A percentile compares a stretch with the other conserved stretches of the same genome.
Evolutionary conservation across 2,329 filamentous ascomycete species (phyloP).

Genomic region (Xylariaceae sp.): DNA sequence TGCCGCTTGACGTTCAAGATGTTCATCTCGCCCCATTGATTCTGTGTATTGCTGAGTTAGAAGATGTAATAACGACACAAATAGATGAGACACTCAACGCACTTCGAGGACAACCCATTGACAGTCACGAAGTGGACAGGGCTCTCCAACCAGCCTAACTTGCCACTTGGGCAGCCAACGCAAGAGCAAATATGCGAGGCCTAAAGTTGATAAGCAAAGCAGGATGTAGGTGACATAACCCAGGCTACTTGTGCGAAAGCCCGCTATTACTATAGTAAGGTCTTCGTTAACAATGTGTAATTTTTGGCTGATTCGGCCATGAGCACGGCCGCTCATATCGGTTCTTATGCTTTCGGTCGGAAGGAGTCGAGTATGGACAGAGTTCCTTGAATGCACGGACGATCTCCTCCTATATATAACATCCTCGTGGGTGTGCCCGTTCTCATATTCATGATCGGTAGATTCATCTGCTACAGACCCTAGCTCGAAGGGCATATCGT

Average conservation of each 20-base stretch:
- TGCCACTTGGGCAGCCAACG: slow-evolving; percentile 89
- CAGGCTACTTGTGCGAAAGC: slow-evolving; percentile 72
- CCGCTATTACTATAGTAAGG: slow-evolving; percentile 86
- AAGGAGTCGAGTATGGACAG: slow-evolving; percentile 61
- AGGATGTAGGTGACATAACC: slow-evolving; percentile 66
- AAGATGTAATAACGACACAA: background rate
- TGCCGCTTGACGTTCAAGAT: slow-evolving; percentile 63
- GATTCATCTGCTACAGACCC: slow-evolving; percentile 35
- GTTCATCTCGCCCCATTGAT: slow-evolving; percentile 91
- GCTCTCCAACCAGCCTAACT: slow-evolving; percentile 67
- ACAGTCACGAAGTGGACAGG: slow-evolving; percentile 66
- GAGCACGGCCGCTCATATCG: slow-evolving; percentile 58
- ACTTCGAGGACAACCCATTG: slow-evolving; percentile 91
- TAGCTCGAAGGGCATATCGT: slow-evolving; percentile 33
- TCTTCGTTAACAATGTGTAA: slow-evolving; percentile 92
- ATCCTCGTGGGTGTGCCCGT: slow-evolving; percentile 42
- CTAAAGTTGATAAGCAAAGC: slow-evolving; percentile 68
- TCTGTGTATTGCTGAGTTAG: slow-evolving; percentile 43
- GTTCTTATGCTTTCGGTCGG: slow-evolving; percentile 68
- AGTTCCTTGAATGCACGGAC: slow-evolving; percentile 55
- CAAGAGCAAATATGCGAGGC: slow-evolving; percentile 77
- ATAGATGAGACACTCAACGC: slow-evolving; percentile 28
- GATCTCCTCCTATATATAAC: slow-evolving; percentile 58
- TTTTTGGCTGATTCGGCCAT: slow-evolving; percentile 74
- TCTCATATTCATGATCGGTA: slow-evolving; percentile 42